These are phyloP conservation scores for Calonectria henricotiae DNA, from an alignment of 2,329 filamentous ascomycete genomes.

Conservation along the genomic window DNA sequence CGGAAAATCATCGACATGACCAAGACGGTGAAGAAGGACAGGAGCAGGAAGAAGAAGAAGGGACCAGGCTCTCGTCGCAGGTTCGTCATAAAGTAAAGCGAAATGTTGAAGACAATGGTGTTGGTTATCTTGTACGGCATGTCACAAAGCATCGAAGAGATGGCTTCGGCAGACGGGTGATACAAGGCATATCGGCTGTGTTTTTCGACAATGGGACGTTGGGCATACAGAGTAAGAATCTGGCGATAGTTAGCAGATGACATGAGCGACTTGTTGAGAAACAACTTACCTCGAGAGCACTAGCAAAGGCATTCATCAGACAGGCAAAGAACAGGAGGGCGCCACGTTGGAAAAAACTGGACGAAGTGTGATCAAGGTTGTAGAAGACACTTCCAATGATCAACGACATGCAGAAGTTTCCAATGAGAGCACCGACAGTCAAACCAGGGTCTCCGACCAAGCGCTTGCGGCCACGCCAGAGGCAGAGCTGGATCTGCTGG, in stretches of 20 bases:
- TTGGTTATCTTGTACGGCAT: conserved; percentile 86
- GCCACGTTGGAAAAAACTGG: conserved; percentile 84
- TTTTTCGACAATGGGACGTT: conserved; percentile 94
- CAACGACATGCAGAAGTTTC: conserved; percentile 83
- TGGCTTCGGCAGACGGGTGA: conserved; percentile 90
- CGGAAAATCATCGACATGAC: conserved; percentile 79
- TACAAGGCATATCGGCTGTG: conserved; percentile 90
- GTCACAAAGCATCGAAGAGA: conserved; percentile 88
- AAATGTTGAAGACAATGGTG: conserved; percentile 82
- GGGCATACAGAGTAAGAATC: conserved; percentile 88
- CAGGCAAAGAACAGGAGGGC: conserved; percentile 90
- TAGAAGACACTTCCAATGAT: conserved; percentile 88
- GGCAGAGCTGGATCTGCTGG: conserved; percentile 85
- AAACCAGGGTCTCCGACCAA: conserved; percentile 84
- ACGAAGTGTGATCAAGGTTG: conserved; percentile 77
- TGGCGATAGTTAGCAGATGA: conserved; percentile 50
- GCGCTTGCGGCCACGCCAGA: conserved; percentile 86
- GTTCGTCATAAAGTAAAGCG: conserved; percentile 90
- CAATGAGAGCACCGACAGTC: conserved; percentile 78
- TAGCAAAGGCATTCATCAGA: conserved; percentile 88
- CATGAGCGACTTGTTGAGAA: no score
- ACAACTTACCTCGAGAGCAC: conserved; percentile 77
- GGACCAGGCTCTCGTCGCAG: conserved; percentile 80
- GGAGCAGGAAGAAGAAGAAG: conserved; percentile 90
- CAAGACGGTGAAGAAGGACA: conserved; percentile 81